phyloP scores from a whole-genome alignment of 148 eudicot species.

The Silene conica region DNA sequence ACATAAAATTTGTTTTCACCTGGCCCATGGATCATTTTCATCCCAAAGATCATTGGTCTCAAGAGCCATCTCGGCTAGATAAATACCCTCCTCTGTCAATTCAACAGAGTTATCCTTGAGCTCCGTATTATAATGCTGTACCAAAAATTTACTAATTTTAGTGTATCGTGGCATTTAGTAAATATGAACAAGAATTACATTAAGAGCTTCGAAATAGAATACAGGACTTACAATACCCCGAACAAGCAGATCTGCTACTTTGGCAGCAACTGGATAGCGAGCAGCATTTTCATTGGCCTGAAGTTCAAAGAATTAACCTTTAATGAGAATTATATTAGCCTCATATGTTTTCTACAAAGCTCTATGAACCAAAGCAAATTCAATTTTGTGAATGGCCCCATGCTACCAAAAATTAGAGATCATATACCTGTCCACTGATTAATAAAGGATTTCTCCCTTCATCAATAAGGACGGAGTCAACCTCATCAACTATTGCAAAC shows the following conservation, averaged over 20 bases:
- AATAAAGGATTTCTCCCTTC: constrained; percentile 96
- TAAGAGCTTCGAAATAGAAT: constrained; percentile 7
- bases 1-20: constrained; percentile 39
- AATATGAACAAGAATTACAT: neutral
- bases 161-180: constrained; percentile 1
- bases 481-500: constrained; percentile 97
- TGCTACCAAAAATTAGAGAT: constrained; percentile 1
- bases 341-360: neutral
- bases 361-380: neutral
- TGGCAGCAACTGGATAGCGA: constrained; percentile 97
- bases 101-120: constrained; percentile 95
- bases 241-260: constrained; percentile 87
- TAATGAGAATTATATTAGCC: constrained; percentile 1
- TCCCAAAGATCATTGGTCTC: constrained; percentile 97
- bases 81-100: constrained; percentile 89
- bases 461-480: constrained; percentile 96
- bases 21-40: constrained; percentile 99
- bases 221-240: constrained; percentile 56
- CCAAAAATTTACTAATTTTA: constrained; percentile 12
- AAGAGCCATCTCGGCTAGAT: constrained; percentile 87
- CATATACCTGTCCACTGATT: constrained; percentile 82
- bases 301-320: constrained; percentile 9
- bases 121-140: constrained; percentile 83
- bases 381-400: neutral
- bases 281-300: constrained; percentile 89